Conservation (phyloP, 306 rosid genomes). For the Fragaria vesca region DNA sequence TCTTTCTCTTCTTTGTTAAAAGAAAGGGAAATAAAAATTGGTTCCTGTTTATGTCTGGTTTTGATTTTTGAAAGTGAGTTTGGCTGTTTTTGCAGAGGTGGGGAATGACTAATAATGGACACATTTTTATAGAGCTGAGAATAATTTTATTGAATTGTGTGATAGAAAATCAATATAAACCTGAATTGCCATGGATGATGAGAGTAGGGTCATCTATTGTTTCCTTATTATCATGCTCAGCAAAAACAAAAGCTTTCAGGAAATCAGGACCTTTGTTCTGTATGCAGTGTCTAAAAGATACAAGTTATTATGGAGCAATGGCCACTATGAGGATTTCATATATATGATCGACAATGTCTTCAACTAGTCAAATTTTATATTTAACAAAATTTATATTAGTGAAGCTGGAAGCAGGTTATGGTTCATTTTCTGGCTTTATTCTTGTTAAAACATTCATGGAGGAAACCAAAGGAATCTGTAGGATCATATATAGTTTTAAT, state of each 20-base stretch:
- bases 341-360: not conserved
- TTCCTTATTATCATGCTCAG: slow-evolving; percentile 1
- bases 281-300: not conserved
- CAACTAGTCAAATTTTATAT: not conserved
- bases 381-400: not conserved
- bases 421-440: not conserved
- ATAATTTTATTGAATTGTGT: not conserved
- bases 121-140: not conserved
- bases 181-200: slow-evolving; percentile 3
- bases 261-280: not conserved
- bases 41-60: slow-evolving; percentile 5
- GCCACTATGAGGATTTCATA: slow-evolving; percentile 2
- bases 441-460: not conserved
- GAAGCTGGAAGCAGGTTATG: not conserved
- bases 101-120: slow-evolving; percentile 6
- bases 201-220: slow-evolving; percentile 18
- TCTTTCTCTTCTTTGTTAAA: not conserved
- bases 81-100: slow-evolving; percentile 18
- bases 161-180: not conserved
- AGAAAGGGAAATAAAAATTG: not conserved
- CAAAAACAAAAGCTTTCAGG: not conserved
- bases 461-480: not conserved
- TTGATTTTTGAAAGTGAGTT: slow-evolving; percentile 12
- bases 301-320: not conserved
- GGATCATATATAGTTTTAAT: too few species aligned